Evolutionary conservation across 2,329 filamentous ascomycete genomes (phyloP).

Genomic region (Alternaria novae-zelandiae): DNA sequence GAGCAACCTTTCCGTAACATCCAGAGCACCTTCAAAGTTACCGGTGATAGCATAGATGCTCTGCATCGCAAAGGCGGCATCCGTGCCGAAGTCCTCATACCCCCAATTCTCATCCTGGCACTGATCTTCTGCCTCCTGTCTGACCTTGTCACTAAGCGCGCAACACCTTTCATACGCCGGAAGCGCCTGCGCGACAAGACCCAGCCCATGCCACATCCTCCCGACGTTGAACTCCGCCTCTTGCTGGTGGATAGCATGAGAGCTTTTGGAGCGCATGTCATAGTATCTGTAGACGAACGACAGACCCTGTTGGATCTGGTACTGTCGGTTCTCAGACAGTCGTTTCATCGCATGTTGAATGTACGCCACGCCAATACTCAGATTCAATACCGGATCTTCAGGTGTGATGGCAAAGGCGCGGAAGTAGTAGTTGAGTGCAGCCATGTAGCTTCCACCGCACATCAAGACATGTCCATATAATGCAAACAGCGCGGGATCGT

Average conservation of each 20-base stretch:
- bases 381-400: slow-evolving; percentile 76
- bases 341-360: slow-evolving; percentile 89
- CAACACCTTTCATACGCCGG: slow-evolving; percentile 72
- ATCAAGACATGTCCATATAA: slow-evolving; percentile 91
- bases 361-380: slow-evolving; percentile 78
- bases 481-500: slow-evolving; percentile 80
- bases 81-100: slow-evolving; percentile 66
- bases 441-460: slow-evolving; percentile 80
- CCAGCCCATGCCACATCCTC: slow-evolving; percentile 76
- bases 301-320: slow-evolving; percentile 83
- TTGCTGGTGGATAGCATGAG: slow-evolving; percentile 60
- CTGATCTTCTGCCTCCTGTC: slow-evolving; percentile 18
- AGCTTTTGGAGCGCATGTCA: slow-evolving; percentile 58
- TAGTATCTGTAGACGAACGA: slow-evolving; percentile 80
- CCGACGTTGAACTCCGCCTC: slow-evolving; percentile 86
- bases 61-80: slow-evolving; percentile 78
- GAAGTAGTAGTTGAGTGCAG: slow-evolving; percentile 87
- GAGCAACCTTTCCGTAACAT: slow-evolving; percentile 64
- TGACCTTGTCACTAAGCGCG: slow-evolving; percentile 55
- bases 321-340: slow-evolving; percentile 88
- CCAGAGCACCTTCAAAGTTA: slow-evolving; percentile 65
- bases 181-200: slow-evolving; percentile 74
- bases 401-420: slow-evolving; percentile 70
- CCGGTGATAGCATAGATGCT: slow-evolving; percentile 70
- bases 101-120: slow-evolving; percentile 46